Base-by-base conservation (phyloP, 2,329 filamentous ascomycete genomes). In the Alternaria dauci region DNA sequence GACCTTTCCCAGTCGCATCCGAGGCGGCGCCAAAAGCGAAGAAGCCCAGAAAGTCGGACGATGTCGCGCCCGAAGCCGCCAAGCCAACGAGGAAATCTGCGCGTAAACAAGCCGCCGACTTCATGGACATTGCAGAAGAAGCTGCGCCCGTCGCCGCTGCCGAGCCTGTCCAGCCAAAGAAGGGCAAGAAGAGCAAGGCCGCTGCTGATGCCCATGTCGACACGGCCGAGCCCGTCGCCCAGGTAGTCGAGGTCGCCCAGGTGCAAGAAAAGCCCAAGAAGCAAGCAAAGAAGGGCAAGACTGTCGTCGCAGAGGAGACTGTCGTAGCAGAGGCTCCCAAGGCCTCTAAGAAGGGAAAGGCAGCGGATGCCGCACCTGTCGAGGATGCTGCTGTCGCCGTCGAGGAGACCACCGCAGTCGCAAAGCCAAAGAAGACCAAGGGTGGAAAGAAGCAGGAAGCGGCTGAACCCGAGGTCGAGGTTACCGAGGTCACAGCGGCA, bases 21-120 rank as follows among this genome's bases (percentile, higher is more conserved):
- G 74, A 77, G 30, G 47, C 74, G 26, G 71, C 72, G 26, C 75
- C 76, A 42, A 77, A 76, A 56, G 71, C 77, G 46, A 80, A 79
- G 66, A 79, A 79, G 67, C 66, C 75, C 65, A 78, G 73, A 68
- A 77, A 79, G 59, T 70, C 72, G 18, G 73, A 76, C 51, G 69
- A 73, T 39, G 61, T 64, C 54, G 59, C 69, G 41, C 65, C 68
- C n/a, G 50, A 65, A 39, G 66, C 68, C 16, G 59, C 67, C 48
- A 71, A 66, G 53, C 48, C 67, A 6, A 52, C 63, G 8, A 68
- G 69, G 11, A 78, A 76, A 65, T 54, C 67, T 9, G 59, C 71
- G 44, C 78, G 77, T 56, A 79, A 79, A 60, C 73, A 74, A 14
- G 78, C 77, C 16, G 72, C 72, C 26, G 76, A 78, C 62, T 71